Base-by-base conservation (phyloP, 805 yeast genomes). In the Myxozyma vanderwaltii region DNA sequence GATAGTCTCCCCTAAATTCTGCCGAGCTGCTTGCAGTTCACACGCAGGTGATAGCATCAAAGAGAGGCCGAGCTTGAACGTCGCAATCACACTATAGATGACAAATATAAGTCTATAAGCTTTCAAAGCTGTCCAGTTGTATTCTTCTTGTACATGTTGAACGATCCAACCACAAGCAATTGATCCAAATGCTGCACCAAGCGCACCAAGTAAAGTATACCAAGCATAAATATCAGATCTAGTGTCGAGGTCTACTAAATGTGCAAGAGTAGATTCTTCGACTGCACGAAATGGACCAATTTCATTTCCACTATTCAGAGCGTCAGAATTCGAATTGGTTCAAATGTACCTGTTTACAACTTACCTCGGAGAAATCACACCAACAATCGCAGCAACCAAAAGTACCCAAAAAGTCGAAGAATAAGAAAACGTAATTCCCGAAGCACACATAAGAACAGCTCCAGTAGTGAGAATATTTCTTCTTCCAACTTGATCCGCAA, bases 121-220 rank as follows among this genome's bases (percentile, higher is more conserved):
- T 1, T n/a, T 15, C 31, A 55, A 39, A 0, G 38, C 40, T 13
- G 54, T 5, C 65, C 65, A 62, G n/a, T 36, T 21, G 31, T 48
- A 51, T 23, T 33, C 40, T 8, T 55, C 61, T 36, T 68, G 84
- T 73, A 2, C 81, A 76, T 62, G 74, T 89, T 40, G 94, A 91
- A 1, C 86, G 79, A 52, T 84, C 88, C 63, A 82, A 82, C 69
- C 79, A 91, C 59, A 87, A 84, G 74, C 89, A 79, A 75, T 81
- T 96, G 68, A 97, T 96, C 24, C 74, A 75, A 33, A 97, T 97
- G 85, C 83, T 24, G 76, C 73, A 19, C 81, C 76, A 24, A 80
- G 65, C 1, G 76, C 74, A 0, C 84, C 86, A 38, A 79, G 67
- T 63, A 82, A 77, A 0, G 77, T 75, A 67, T 81, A 82, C 85